A percentile compares a stretch with the other conserved stretches of the same genome.
phyloP scores from a whole-genome alignment of 1,284 basidiomycete genomes.

The Cystobasidiaceae sp. region DNA sequence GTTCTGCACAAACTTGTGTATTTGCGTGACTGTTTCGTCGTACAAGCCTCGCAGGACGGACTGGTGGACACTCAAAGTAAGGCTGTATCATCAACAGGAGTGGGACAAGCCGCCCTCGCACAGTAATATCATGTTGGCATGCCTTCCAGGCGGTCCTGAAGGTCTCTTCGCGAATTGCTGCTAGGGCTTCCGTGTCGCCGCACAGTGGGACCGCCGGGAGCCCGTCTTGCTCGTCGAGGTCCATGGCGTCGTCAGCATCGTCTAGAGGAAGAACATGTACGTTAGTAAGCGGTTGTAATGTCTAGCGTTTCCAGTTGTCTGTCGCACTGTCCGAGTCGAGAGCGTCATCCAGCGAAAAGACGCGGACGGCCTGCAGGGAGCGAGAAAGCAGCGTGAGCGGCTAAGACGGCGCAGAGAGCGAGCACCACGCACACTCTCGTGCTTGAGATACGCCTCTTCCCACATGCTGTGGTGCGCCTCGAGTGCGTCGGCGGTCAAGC shows the following conservation, averaged over 20 bases:
- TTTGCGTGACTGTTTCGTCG: constrained; percentile 7
- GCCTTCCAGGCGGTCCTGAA: not conserved
- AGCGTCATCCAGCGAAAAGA: constrained; percentile 26
- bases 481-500: not conserved
- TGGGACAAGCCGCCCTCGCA: not conserved
- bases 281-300: not conserved
- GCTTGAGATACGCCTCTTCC: constrained; percentile 10
- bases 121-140: not conserved
- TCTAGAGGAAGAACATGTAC: not conserved
- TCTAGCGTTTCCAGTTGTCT: not conserved
- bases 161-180: not conserved
- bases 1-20: constrained; percentile 4
- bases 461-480: not conserved
- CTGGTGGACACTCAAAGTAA: not conserved
- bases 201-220: not conserved
- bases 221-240: not conserved
- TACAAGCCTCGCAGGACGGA: constrained; percentile 3
- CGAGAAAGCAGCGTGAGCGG: not conserved
- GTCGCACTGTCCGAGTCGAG: no score
- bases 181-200: not conserved
- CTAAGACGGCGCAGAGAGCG: not conserved
- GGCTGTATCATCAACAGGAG: not conserved
- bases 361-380: constrained; percentile 10
- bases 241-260: not conserved
- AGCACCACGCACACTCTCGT: not conserved